Percentiles rank a stretch among this genome's conserved stretches.
Conservation (phyloP, 805 yeast species). For the Candida multigemmis region DNA sequence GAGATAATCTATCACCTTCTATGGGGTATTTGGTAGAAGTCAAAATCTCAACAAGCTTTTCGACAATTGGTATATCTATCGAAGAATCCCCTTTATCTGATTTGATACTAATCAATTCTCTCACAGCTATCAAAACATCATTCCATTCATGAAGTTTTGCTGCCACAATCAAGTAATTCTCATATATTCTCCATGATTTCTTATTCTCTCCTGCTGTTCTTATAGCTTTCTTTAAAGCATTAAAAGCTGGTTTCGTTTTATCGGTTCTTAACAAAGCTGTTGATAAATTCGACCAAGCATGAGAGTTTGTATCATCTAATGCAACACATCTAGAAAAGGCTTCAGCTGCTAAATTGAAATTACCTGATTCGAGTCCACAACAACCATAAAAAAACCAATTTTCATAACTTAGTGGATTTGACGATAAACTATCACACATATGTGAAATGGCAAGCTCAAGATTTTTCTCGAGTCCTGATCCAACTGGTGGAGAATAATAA, state of each 20-base stretch:
- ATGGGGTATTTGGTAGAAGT: constrained; percentile 41
- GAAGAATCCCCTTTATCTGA: constrained; percentile 53
- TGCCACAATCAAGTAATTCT: constrained; percentile 77
- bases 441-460: constrained; percentile 49
- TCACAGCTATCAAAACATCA: constrained; percentile 73
- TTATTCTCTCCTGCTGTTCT: constrained; percentile 54
- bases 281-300: constrained; percentile 89
- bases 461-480: constrained; percentile 43
- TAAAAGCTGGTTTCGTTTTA: constrained; percentile 70
- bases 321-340: constrained; percentile 90
- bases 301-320: constrained; percentile 69
- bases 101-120: constrained; percentile 48
- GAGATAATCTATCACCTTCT: constrained; percentile 32
- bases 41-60: constrained; percentile 60
- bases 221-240: constrained; percentile 76
- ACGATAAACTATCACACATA: constrained; percentile 63
- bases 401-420: constrained; percentile 65
- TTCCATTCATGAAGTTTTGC: constrained; percentile 80
- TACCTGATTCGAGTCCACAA: constrained; percentile 65
- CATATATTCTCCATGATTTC: constrained; percentile 85
- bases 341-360: constrained; percentile 74
- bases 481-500: constrained; percentile 56
- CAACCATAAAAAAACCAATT: constrained; percentile 94
- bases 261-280: constrained; percentile 61
- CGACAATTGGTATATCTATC: constrained; percentile 68